Base-by-base conservation (phyloP, 139 green algal genomes). In the Chlorella vulgaris region DNA sequence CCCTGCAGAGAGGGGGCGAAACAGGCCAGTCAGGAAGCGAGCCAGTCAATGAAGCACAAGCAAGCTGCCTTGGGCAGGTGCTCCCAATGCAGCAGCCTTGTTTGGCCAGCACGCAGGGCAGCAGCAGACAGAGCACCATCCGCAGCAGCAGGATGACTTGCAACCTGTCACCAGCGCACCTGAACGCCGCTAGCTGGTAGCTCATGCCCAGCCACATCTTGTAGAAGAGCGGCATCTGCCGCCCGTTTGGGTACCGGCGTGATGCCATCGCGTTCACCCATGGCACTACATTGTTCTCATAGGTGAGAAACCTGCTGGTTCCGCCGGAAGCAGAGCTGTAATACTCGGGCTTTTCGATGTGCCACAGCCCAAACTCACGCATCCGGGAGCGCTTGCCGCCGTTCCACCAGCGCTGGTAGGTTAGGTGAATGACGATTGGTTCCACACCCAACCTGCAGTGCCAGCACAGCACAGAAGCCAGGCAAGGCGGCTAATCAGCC, bases 281-380 rank as follows among this genome's bases (percentile, higher is more conserved):
- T 43, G 29, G n/a, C 69, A 29, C 22, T 7, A 75, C 42, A 26
- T 38, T 40, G 28, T 75, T 75, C 24, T 35, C 40, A 24, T 75
- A 75, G 13, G 68, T 75, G 18, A 75, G 69, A 28, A 76, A 15
- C 36, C 33, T 26, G 22, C 1, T 50, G 66, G 22, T 4, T 31
- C 19, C 24, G 21, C 21, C 36, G 33, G 65, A 3, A 15, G 21
- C 36, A 2, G 68, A 39, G 22, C 69, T 43, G 29, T 63, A 76
- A 28, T 76, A 76, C 29, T n/a, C n/a, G 28, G 69, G 69, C 3
- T 28, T 28, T 31, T 76, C 69, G 38, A 63, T 43, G 8, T 38
- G 29, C 69, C 69, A 76, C 69, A 76, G n/a, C n/a, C 69, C 69
- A 63, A 76, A 76, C 43, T 76, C 69, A 6, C 69, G 43, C 2